Evolutionary conservation across 2,329 filamentous ascomycete species (phyloP).

Genomic region (Scolecobasidium constrictum): DNA sequence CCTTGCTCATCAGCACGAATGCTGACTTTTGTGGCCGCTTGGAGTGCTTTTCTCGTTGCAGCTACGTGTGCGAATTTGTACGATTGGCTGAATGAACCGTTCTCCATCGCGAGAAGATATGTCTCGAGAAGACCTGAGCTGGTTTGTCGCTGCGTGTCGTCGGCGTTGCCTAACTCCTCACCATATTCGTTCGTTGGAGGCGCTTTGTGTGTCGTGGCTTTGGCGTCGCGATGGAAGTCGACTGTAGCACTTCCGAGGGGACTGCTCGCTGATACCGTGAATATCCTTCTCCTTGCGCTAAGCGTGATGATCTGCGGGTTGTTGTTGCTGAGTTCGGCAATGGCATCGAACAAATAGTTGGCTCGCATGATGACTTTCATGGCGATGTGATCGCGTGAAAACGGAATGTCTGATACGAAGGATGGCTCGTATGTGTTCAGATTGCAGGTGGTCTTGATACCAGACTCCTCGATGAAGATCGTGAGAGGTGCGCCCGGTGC

Average conservation of each 20-base stretch:
- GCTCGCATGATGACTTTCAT: constrained; percentile 95
- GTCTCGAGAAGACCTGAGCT: constrained; percentile 56
- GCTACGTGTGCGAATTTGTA: constrained; percentile 86
- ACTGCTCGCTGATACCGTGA: constrained; percentile 60
- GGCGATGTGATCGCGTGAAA: constrained; percentile 65
- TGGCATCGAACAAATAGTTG: constrained; percentile 58
- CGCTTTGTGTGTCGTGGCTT: constrained; percentile 18
- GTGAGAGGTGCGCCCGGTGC: constrained; percentile 67
- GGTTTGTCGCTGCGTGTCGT: neutral
- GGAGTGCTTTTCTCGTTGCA: constrained; percentile 85
- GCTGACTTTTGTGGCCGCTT: constrained; percentile 82
- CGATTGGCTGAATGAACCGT: constrained; percentile 38
- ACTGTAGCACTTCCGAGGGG: constrained; percentile 49
- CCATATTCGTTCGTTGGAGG: neutral
- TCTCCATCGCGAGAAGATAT: constrained; percentile 45
- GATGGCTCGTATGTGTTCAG: constrained; percentile 72
- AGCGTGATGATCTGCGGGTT: constrained; percentile 64
- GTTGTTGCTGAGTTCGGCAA: constrained; percentile 57
- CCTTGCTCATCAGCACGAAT: constrained; percentile 80
- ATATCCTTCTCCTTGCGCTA: constrained; percentile 49
- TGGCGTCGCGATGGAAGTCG: constrained; percentile 41
- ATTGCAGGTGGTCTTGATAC: constrained; percentile 80
- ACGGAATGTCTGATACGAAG: constrained; percentile 57
- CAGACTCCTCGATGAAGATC: constrained; percentile 75
- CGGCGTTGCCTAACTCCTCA: constrained; percentile 6